Percentiles rank a stretch among this genome's conserved stretches.
Conservation (phyloP, 768 basidiomycete species). For the Macrocybe gigantea region DNA sequence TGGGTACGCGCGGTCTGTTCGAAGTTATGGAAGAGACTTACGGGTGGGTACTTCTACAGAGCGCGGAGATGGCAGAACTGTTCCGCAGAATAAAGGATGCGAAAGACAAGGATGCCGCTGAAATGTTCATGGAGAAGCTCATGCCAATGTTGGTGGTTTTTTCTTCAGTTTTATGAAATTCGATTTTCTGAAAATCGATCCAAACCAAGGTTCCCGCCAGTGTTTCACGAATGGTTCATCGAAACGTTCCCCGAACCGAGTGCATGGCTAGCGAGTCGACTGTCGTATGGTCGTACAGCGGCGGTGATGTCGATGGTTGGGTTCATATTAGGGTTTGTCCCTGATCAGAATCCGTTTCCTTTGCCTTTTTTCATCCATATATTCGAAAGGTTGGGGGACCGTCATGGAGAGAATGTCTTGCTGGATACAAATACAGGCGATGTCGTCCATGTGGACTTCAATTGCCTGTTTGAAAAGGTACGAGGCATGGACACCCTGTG, state of each 20-base stretch:
- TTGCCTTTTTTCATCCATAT: not conserved
- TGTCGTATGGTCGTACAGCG: constrained; percentile 80
- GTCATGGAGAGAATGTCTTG: constrained; percentile 95
- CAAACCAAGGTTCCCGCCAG: constrained; percentile 58
- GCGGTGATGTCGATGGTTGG: constrained; percentile 99
- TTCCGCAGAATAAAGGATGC: constrained; percentile 48
- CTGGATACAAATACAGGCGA: constrained; percentile 87
- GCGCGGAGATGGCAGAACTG: constrained; percentile 34
- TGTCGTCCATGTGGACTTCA: constrained; percentile 95
- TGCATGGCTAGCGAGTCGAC: constrained; percentile 87
- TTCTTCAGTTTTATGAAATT: not conserved
- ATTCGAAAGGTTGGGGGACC: constrained; percentile 78
- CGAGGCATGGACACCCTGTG: constrained; percentile 2
- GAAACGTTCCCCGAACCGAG: constrained; percentile 96
- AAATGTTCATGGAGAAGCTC: constrained; percentile 47
- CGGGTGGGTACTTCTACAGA: constrained; percentile 21
- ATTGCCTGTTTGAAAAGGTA: constrained; percentile 96
- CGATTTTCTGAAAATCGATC: not conserved
- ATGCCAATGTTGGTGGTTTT: constrained; percentile 44
- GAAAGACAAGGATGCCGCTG: constrained; percentile 42
- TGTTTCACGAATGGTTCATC: constrained; percentile 97
- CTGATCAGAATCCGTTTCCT: not conserved
- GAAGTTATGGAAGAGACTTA: not conserved
- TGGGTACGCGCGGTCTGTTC: constrained; percentile 30
- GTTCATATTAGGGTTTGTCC: constrained; percentile 82